Evolutionary conservation across 306 rosid species (phyloP).

Genomic region (Trifolium repens): DNA sequence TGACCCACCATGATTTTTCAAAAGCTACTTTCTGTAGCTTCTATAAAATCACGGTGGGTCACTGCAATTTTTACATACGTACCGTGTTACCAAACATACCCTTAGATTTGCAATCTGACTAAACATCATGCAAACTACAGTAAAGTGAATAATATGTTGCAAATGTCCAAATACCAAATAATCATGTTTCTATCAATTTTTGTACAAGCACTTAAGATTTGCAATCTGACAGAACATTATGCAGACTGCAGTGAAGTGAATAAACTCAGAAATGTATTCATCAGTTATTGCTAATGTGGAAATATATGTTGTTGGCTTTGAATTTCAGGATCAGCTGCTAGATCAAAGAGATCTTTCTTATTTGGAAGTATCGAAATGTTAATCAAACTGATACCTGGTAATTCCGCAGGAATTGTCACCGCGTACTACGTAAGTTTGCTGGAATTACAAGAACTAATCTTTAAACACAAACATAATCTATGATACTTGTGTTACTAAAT

Average conservation of each 20-base stretch:
- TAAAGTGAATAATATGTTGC: constrained; percentile 8
- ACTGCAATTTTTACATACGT: too few relatives aligned
- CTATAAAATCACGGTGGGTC: too few relatives aligned
- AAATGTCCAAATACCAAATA: neutral
- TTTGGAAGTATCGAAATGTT: constrained; percentile 77
- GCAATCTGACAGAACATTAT: neutral
- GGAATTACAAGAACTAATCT: constrained; percentile 5
- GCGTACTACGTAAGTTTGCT: constrained; percentile 73
- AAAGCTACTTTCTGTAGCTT: too few relatives aligned
- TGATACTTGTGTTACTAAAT: neutral
- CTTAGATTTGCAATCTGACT: too few relatives aligned
- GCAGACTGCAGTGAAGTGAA: neutral
- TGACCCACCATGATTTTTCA: too few relatives aligned
- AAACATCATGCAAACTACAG: neutral
- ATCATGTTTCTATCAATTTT: constrained; percentile 6
- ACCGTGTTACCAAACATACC: too few relatives aligned
- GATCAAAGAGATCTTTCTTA: constrained; percentile 67
- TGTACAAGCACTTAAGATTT: neutral
- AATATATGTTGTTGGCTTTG: constrained; percentile 16
- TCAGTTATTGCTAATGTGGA: constrained; percentile 17
- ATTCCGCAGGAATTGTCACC: constrained; percentile 76
- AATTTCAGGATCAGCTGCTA: constrained; percentile 72
- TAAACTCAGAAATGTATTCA: constrained; percentile 7
- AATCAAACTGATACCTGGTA: constrained; percentile 73
- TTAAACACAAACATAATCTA: neutral